A percentile compares a stretch with the other conserved stretches of the same genome.
These are phyloP conservation scores for Vitis amurensis DNA, from an alignment of 164 flowering plant species.

Conservation along the genomic window DNA sequence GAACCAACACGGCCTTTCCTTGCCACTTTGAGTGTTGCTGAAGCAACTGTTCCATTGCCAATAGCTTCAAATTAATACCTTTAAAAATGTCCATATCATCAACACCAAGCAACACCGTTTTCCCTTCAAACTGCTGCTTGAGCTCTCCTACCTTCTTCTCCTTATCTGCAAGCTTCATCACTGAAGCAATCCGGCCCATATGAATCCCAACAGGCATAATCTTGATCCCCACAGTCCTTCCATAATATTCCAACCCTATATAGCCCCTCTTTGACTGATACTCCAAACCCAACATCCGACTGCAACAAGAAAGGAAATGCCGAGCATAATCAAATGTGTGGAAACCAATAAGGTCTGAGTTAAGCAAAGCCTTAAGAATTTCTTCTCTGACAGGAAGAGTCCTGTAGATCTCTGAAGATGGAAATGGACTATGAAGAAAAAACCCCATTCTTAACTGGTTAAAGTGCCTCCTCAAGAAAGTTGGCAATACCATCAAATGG, in stretches of 20 bases:
- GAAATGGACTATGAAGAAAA: slow-evolving; percentile 49
- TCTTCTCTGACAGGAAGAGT: slow-evolving; percentile 55
- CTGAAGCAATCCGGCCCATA: slow-evolving; percentile 46
- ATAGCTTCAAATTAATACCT: slow-evolving; percentile 49
- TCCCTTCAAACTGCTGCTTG: slow-evolving; percentile 31
- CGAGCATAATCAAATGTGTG: slow-evolving; percentile 61
- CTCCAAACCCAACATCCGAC: slow-evolving; percentile 50
- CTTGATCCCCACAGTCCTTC: slow-evolving; percentile 48
- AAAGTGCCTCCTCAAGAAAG: slow-evolving; percentile 51
- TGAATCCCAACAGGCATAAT: slow-evolving; percentile 57
- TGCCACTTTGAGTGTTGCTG: slow-evolving; percentile 39
- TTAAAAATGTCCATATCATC: slow-evolving; percentile 56
- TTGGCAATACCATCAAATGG: slow-evolving; percentile 57
- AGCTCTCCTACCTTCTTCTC: slow-evolving; percentile 33
- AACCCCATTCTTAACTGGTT: slow-evolving; percentile 45
- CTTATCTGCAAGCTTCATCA: slow-evolving; percentile 34
- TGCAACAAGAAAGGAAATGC: slow-evolving; percentile 58
- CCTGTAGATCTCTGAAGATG: slow-evolving; percentile 48
- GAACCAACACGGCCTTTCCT: slow-evolving; percentile 47
- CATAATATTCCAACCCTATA: slow-evolving; percentile 52
- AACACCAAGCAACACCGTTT: slow-evolving; percentile 40
- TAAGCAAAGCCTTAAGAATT: slow-evolving; percentile 42
- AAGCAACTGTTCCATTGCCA: slow-evolving; percentile 50
- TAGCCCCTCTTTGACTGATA: slow-evolving; percentile 57
- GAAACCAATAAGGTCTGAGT: slow-evolving; percentile 51